Evolutionary conservation across 2,329 filamentous ascomycete species (phyloP).

Genomic region (Metarhizium brunneum): DNA sequence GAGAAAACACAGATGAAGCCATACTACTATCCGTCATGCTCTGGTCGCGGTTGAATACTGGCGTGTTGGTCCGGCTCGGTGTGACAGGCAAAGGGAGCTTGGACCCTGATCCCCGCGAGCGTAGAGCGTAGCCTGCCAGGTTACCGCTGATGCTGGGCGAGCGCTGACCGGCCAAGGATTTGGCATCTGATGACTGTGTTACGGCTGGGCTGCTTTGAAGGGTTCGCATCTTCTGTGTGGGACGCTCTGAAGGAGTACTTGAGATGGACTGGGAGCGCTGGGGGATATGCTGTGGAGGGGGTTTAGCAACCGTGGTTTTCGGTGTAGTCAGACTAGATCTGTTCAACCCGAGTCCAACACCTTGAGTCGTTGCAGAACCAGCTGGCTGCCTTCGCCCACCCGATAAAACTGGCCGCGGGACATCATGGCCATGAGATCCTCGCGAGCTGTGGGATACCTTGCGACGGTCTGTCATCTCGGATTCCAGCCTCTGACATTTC

Average conservation of each 20-base stretch:
- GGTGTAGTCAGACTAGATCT: conserved; percentile 1
- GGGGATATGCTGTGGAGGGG: background rate
- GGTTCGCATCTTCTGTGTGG: background rate
- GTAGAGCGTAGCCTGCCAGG: conserved; percentile 19
- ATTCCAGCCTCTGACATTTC: conserved; percentile 20
- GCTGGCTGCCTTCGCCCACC: background rate
- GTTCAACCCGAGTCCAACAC: conserved; percentile 1
- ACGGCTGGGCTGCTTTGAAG: background rate
- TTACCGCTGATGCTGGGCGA: conserved; percentile 17
- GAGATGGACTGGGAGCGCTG: background rate
- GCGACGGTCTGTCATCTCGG: conserved; percentile 12
- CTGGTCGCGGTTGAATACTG: conserved; percentile 23
- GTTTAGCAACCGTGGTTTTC: background rate
- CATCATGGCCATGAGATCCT: conserved; percentile 5
- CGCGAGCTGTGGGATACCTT: conserved; percentile 10
- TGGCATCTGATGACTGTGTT: background rate
- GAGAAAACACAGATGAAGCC: conserved; percentile 31
- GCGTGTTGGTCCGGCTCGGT: conserved; percentile 26
- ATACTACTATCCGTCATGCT: conserved; percentile 35
- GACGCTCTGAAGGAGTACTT: background rate
- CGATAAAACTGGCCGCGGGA: background rate
- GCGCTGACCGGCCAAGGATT: conserved; percentile 6
- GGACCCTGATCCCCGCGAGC: conserved; percentile 27
- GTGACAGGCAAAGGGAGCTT: conserved; percentile 29
- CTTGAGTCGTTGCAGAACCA: background rate